Conservation (phyloP, 352 stramenopile species). For the Pythium oligandrum region DNA sequence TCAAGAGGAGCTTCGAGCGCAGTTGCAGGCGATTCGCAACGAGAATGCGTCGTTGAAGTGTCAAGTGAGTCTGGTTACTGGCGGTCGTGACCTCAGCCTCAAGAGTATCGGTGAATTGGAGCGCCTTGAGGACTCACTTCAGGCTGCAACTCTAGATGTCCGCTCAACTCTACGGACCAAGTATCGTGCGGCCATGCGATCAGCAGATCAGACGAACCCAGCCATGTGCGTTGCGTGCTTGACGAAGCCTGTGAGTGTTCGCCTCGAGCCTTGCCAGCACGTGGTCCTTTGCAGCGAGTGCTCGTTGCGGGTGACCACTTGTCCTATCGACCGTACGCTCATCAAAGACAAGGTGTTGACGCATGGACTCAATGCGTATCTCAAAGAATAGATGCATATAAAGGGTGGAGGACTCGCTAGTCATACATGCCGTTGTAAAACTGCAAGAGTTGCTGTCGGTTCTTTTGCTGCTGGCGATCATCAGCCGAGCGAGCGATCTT, state of each 20-base stretch:
- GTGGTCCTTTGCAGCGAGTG: slow-evolving; percentile 56
- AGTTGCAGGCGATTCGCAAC: slow-evolving; percentile 4
- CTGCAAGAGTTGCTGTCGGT: slow-evolving; percentile 73
- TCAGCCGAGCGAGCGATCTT: slow-evolving; percentile 52
- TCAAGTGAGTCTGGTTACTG: slow-evolving; percentile 13
- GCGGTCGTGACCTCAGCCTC: slow-evolving; percentile 5
- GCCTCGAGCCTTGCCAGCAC: slow-evolving; percentile 55
- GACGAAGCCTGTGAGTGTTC: slow-evolving; percentile 33
- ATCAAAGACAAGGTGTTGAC: slow-evolving; percentile 66
- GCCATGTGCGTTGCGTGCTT: slow-evolving; percentile 53
- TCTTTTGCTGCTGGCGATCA: slow-evolving; percentile 65
- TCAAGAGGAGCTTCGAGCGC: neutral
- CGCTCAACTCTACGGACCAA: slow-evolving; percentile 11
- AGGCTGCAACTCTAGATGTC: slow-evolving; percentile 6
- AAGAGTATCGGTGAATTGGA: slow-evolving; percentile 16
- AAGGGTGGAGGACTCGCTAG: slow-evolving; percentile 15
- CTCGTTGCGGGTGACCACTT: slow-evolving; percentile 39
- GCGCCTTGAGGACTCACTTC: slow-evolving; percentile 15
- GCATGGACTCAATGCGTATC: slow-evolving; percentile 50
- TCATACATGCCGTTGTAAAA: slow-evolving; percentile 89
- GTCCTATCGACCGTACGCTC: slow-evolving; percentile 49
- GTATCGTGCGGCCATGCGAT: slow-evolving; percentile 8
- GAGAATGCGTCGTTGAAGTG: slow-evolving; percentile 12
- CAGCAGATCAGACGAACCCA: neutral
- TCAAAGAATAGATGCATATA: slow-evolving; percentile 5